Evolutionary conservation across 768 basidiomycete genomes (phyloP), one percentile per base, ranked within the genome.

Genomic region (Sistotremastrum niveocremeum): DNA sequence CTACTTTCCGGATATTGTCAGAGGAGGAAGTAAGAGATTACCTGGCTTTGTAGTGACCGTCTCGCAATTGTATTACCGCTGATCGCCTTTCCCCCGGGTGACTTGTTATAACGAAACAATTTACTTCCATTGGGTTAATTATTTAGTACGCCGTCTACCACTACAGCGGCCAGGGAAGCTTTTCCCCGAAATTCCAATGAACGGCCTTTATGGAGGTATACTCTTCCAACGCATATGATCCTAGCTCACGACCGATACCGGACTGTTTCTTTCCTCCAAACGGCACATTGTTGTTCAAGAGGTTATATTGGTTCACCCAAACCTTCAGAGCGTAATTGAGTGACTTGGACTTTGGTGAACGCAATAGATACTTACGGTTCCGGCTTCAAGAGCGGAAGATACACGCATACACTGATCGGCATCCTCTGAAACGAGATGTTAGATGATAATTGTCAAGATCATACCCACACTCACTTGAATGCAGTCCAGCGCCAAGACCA

Each of bases 21-120:
- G 94, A 99, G 68, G 88, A 94, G 62, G 95, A 99, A 69, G 88
- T 99, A 49, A 77, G 81, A 51, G 95, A 99, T 66, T 99, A 97
- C 67, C 66, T 97, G 60, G 81, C 87, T 35, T 65, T 90, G 68
- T 90, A 79, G 59, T 20, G 28, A 9, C 28, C 9, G 9, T 20
- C 20, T 20, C 20, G 20, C 20, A 20, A 20, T 20, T 20, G 20
- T 20, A 20, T 20, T 20, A 20, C 20, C 20, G 20, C 20, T 20
- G 20, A 20, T 20, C 20, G 20, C 20, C 20, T 20, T 20, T 20
- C 20, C 20, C 20, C 20, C 20, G 20, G 20, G 20, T 20, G 20
- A 20, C 20, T 20, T 20, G 20, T 20, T 20, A 20, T 20, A 20
- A 20, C 20, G 20, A 20, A 20, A 20, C 20, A 20, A 20, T 20